These are phyloP conservation scores for Rubia yunnanensis DNA, from an alignment of 257 asterid species.

Conservation along the genomic window DNA sequence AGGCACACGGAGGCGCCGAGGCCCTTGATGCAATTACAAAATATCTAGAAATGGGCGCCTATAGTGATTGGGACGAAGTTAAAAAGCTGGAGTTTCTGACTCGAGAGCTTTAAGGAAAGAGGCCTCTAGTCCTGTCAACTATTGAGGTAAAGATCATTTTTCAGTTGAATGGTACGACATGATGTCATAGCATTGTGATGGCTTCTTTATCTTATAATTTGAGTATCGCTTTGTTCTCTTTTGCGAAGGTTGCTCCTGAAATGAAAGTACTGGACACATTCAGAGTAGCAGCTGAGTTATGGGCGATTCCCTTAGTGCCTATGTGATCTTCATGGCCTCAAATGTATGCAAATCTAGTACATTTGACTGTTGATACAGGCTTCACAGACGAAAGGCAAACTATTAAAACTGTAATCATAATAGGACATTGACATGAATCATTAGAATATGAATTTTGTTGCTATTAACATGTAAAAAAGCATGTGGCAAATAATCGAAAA, in stretches of 20 bases:
- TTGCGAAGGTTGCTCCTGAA: slow-evolving; percentile 60
- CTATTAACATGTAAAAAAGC: too few relatives aligned
- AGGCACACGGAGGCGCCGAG: slow-evolving; percentile 85
- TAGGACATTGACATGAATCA: too few relatives aligned
- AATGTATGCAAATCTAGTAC: slow-evolving; percentile 54
- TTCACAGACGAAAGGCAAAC: too few relatives aligned
- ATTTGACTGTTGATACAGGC: too few relatives aligned
- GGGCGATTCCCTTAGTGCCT: slow-evolving; percentile 97
- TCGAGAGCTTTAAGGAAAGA: slow-evolving; percentile 85
- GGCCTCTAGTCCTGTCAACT: slow-evolving; percentile 79
- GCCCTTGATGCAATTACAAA: slow-evolving; percentile 87
- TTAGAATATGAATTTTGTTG: too few relatives aligned
- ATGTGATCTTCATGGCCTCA: slow-evolving; percentile 97
- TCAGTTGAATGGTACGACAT: neutral
- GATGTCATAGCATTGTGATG: too few relatives aligned
- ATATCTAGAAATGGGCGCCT: slow-evolving; percentile 83
- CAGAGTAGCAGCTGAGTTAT: slow-evolving; percentile 89
- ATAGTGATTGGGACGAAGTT: slow-evolving; percentile 93
- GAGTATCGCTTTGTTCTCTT: neutral
- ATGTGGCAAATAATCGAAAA: too few relatives aligned
- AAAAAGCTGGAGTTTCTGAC: slow-evolving; percentile 73
- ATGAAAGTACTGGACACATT: slow-evolving; percentile 91
- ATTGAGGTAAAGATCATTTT: slow-evolving; percentile 44
- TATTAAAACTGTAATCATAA: too few relatives aligned
- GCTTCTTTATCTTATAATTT: neutral